Conservation (phyloP, 306 rosid genomes). For the Acacia crassicarpa region DNA sequence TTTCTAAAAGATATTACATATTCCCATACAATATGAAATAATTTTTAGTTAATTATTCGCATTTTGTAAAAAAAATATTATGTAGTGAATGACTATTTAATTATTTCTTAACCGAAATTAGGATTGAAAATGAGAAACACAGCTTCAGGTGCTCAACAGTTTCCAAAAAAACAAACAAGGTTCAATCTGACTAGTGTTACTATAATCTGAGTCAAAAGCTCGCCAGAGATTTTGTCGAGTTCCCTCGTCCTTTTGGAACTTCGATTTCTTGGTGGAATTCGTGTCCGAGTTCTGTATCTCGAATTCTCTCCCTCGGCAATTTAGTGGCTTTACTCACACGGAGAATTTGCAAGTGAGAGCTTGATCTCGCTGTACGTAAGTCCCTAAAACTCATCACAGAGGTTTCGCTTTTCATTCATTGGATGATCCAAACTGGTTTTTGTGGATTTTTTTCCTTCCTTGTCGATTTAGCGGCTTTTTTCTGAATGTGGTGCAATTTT, state of each 20-base stretch:
- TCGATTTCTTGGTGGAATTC: background rate
- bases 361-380: constrained; percentile 2
- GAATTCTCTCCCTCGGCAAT: background rate
- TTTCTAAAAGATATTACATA: too few relatives aligned
- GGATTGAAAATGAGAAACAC: background rate
- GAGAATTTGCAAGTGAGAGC: background rate
- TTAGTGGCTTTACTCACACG: background rate
- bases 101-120: background rate
- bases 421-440: background rate
- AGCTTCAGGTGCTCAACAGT: background rate
- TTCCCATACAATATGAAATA: too few relatives aligned
- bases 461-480: background rate
- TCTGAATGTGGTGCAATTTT: constrained; percentile 9
- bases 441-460: constrained; percentile 2
- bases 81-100: background rate
- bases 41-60: too few relatives aligned
- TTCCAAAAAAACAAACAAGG: background rate
- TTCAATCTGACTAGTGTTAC: background rate
- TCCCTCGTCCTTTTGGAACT: constrained; percentile 1
- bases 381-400: background rate
- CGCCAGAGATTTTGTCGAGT: background rate
- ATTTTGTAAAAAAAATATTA: too few relatives aligned
- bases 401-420: constrained; percentile 32
- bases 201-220: constrained; percentile 13
- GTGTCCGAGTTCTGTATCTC: background rate